Conservation (phyloP, 352 stramenopile genomes). For the Globisporangium abappressorium region DNA sequence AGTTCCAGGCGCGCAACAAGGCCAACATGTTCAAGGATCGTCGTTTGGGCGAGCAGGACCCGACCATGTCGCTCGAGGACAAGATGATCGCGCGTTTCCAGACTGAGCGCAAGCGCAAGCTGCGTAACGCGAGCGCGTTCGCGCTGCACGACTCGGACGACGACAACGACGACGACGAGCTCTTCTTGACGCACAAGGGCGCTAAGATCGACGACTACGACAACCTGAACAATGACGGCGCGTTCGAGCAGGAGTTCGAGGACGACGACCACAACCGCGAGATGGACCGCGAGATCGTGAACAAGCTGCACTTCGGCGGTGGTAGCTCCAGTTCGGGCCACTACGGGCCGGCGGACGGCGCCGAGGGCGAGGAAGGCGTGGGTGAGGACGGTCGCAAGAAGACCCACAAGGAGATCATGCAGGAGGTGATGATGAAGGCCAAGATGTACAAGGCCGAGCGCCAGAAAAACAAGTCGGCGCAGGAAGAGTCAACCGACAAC, state of each 20-base stretch:
- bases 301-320: constrained; percentile 86
- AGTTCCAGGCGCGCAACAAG: constrained; percentile 84
- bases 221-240: constrained; percentile 42
- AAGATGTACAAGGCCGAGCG: constrained; percentile 89
- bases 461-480: constrained; percentile 80
- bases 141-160: constrained; percentile 78
- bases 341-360: constrained; percentile 16
- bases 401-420: constrained; percentile 88
- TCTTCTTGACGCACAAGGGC: constrained; percentile 79
- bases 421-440: constrained; percentile 90
- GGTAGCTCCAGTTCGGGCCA: constrained; percentile 17
- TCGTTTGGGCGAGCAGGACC: constrained; percentile 81
- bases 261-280: constrained; percentile 73
- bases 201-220: constrained; percentile 81
- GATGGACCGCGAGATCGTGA: constrained; percentile 79
- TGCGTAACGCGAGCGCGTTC: constrained; percentile 73
- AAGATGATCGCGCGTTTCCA: constrained; percentile 92
- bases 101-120: constrained; percentile 83
- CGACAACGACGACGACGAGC: constrained; percentile 62
- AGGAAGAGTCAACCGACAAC: constrained; percentile 76
- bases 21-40: constrained; percentile 88
- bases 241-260: constrained; percentile 44
- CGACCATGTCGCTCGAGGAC: constrained; percentile 87
- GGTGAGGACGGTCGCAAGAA: constrained; percentile 52
- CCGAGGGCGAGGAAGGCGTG: constrained; percentile 12